Evolutionary conservation across 352 stramenopile species (phyloP), one percentile per base, ranked within the genome.

Genomic region (Paralagenidium karlingii): DNA sequence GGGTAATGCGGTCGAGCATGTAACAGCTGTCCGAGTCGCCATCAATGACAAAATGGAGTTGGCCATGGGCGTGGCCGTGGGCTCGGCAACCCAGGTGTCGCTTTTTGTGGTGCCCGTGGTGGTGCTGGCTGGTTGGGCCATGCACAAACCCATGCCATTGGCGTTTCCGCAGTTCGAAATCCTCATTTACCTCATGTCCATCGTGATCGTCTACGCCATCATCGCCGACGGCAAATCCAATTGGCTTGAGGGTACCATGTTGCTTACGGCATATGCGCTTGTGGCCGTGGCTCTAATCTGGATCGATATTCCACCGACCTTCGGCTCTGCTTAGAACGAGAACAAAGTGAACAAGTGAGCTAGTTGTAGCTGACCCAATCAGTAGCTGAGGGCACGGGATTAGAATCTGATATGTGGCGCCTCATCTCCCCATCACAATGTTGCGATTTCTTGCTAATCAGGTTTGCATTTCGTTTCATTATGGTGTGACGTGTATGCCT

Each of bases 1-100:
- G 9, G 94, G 95, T 34, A 98, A 99, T 64, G 94, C 94, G n/a
- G 94, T 97, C 2, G 95, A 99, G 60, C 95, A 99, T 53, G 84
- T 98, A 25, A 98, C 94, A 3, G 95, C 95, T 13, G 77, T 99
- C 29, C 95, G 93, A 20, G 94, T 98, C 5, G 95, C 94, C 16
- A 82, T 96, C 45, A 97, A 98, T 60, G 80, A 96, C 60, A 98
- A 98, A 65, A 98, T 99, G 93, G 94, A 99, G 75, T 71, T 99
- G 9, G 84, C 94, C 5, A 96, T 99, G 70, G 95, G 94, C 38
- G 92, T 99, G 21, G 94, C 95, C n/a, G 74, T 98, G n/a, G 95
- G 95, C 19, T 97, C 85, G 0, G 92, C 85, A 16, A 97, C 94
- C 10, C 95, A 99, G 49, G 94, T 98, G 19, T 95, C 92, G 32